Percentiles rank a stretch among this genome's conserved stretches.
These are phyloP conservation scores for Talaromyces rugulosus DNA, from an alignment of 2,329 filamentous ascomycete genomes.

Conservation along the genomic window DNA sequence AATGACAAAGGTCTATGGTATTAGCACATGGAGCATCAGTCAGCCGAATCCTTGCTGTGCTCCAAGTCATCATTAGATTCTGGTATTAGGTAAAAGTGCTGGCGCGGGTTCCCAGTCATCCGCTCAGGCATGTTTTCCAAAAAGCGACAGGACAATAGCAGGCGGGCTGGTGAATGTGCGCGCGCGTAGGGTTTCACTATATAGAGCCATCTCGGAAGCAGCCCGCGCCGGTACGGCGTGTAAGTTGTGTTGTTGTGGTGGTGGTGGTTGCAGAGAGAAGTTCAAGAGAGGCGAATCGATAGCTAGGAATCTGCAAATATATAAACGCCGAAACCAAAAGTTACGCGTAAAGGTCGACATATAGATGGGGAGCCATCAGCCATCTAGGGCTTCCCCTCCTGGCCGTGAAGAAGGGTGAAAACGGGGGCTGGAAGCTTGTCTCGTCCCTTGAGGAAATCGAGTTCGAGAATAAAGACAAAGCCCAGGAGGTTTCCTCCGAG, in stretches of 20 bases:
- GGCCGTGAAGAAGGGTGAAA: slow-evolving; percentile 72
- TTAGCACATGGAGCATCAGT: background rate
- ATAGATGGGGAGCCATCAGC: background rate
- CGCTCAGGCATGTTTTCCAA: background rate
- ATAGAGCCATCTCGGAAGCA: background rate
- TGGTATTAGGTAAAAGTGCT: background rate
- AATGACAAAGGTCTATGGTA: background rate
- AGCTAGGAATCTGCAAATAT: background rate
- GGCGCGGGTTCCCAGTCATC: background rate
- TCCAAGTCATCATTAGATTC: background rate
- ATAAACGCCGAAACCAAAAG: background rate
- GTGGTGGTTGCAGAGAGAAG: background rate
- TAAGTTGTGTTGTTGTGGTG: background rate
- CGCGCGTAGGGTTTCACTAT: background rate
- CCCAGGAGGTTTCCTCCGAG: slow-evolving; percentile 81
- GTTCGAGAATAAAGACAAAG: slow-evolving; percentile 93
- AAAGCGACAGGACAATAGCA: background rate
- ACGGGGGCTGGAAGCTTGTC: slow-evolving; percentile 83
- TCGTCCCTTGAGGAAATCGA: slow-evolving; percentile 86
- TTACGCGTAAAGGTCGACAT: background rate
- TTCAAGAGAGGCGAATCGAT: background rate
- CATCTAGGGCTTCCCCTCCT: slow-evolving; percentile 36
- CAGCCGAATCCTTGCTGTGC: background rate
- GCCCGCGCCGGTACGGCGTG: background rate
- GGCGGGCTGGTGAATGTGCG: background rate